Evolutionary conservation across 495 filamentous ascomycete genomes (phyloP).

Genomic region (Massariosphaeria phaeospora): DNA sequence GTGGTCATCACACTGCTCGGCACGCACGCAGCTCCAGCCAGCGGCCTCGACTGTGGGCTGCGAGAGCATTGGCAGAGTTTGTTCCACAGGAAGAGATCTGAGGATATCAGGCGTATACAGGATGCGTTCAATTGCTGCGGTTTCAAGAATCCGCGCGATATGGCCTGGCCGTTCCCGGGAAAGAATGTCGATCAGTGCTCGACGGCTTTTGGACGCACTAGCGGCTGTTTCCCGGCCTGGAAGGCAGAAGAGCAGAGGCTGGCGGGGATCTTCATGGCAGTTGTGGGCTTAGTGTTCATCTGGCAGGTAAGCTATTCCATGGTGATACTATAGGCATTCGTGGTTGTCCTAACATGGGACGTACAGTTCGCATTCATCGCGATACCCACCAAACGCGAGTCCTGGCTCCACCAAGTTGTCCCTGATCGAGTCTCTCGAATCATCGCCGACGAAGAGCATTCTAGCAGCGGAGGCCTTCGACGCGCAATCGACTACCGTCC

Average conservation of each 20-base stretch:
- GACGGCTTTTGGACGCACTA: slow-evolving; percentile 24
- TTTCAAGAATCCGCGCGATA: slow-evolving; percentile 50
- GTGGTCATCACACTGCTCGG: slow-evolving; percentile 54
- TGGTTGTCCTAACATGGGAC: not conserved
- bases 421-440: slow-evolving; percentile 18
- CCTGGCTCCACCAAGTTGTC: slow-evolving; percentile 18
- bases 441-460: slow-evolving; percentile 18
- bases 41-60: slow-evolving; percentile 49
- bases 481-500: slow-evolving; percentile 23
- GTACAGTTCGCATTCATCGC: slow-evolving; percentile 21
- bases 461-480: slow-evolving; percentile 1
- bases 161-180: slow-evolving; percentile 53
- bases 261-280: slow-evolving; percentile 37
- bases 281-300: slow-evolving; percentile 36
- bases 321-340: too few species aligned
- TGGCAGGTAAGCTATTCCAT: slow-evolving; percentile 33
- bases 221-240: slow-evolving; percentile 32
- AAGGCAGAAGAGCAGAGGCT: slow-evolving; percentile 37
- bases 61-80: slow-evolving; percentile 51
- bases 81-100: slow-evolving; percentile 47
- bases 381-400: slow-evolving; percentile 2
- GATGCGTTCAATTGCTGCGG: slow-evolving; percentile 64
- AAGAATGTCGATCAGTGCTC: slow-evolving; percentile 33
- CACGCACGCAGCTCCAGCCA: slow-evolving; percentile 49
- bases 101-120: slow-evolving; percentile 56